These are phyloP conservation scores for Amanita polypyramis DNA, from an alignment of 768 basidiomycete genomes.

Conservation along the genomic window DNA sequence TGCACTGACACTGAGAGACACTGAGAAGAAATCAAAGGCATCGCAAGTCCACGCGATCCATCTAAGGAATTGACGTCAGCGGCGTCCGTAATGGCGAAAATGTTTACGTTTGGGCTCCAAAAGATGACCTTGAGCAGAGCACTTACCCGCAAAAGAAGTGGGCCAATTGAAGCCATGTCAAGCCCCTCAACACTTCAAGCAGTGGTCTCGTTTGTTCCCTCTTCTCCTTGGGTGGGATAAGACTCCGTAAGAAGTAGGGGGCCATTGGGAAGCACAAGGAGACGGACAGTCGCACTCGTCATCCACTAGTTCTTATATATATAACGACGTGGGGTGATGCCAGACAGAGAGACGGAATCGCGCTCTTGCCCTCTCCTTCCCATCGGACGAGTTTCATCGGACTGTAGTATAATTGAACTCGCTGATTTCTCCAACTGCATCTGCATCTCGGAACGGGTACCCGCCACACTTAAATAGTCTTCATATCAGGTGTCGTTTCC, in stretches of 20 bases:
- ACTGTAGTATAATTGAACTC: neutral
- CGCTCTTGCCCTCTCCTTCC: neutral
- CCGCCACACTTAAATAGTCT: too few species aligned
- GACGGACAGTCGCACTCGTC: neutral
- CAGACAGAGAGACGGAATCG: too few species aligned
- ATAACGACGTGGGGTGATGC: too few species aligned
- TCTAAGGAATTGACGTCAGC: slow-evolving; percentile 7
- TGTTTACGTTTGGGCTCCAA: neutral
- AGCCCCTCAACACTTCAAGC: slow-evolving; percentile 26
- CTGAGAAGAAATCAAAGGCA: slow-evolving; percentile 20
- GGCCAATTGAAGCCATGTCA: slow-evolving; percentile 44
- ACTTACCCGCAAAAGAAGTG: slow-evolving; percentile 52
- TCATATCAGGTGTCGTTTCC: too few species aligned
- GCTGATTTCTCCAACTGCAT: neutral
- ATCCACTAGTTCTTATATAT: neutral
- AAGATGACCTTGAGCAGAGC: too few species aligned
- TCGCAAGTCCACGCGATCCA: slow-evolving; percentile 21
- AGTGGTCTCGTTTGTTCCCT: slow-evolving; percentile 23
- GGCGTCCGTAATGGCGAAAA: neutral
- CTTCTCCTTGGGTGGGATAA: slow-evolving; percentile 32
- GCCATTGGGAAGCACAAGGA: slow-evolving; percentile 23
- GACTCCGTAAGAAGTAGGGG: slow-evolving; percentile 33
- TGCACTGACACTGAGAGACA: slow-evolving; percentile 15
- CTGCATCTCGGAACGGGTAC: neutral
- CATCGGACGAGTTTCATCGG: neutral